Base-by-base conservation (phyloP, 78 protist genomes). In the Dictyostelium firmibasis region DNA sequence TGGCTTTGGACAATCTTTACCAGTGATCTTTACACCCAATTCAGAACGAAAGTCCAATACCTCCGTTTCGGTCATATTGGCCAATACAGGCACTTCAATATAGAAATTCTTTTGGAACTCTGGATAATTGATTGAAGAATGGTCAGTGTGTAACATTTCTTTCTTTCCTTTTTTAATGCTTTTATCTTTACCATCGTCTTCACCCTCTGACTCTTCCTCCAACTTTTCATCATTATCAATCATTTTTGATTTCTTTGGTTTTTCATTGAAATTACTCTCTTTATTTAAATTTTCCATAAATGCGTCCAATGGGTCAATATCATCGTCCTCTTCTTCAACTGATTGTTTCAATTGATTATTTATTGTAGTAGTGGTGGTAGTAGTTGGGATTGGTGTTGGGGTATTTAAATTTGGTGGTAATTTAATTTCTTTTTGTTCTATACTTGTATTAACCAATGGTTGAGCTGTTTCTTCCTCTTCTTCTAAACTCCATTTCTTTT, bases 61-160 rank as follows among this genome's bases (percentile, higher is more conserved):
- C 57, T 97, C 98, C 57, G 96, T 97, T 9, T 77, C 94, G 10
- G 96, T 94, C 95, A 99, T 77, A 43, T 8, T 7, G 4, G 97
- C 74, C 0, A 98, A 50, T 29, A 93, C 98, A 1, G 94, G 91
- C 29, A 98, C 97, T 44, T 97, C 99, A 3, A 97, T 83, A 97
- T 98, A 99, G 67, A 99, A 98, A 70, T 91, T 41, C 83, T 97
- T 97, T 10, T 97, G 85, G 74, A 99, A 97, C 10, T 91, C 96
- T 16, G 31, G 62, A 94, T 99, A 98, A 9, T 97, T 70, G 20
- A 97, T 70, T 23, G 8, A 27, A 3, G 92, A 3, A 95, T 99
- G 99, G 95, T 99, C 98, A 14, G 98, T 92, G 0, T 70, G 31
- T 23, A 84, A 18, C n/a, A 92, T 64, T 43, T 79, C 91, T 33